A percentile compares a stretch with the other conserved stretches of the same genome.
These are phyloP conservation scores for Dimocarpus longan DNA, from an alignment of 345 rosid genomes.

Conservation along the genomic window DNA sequence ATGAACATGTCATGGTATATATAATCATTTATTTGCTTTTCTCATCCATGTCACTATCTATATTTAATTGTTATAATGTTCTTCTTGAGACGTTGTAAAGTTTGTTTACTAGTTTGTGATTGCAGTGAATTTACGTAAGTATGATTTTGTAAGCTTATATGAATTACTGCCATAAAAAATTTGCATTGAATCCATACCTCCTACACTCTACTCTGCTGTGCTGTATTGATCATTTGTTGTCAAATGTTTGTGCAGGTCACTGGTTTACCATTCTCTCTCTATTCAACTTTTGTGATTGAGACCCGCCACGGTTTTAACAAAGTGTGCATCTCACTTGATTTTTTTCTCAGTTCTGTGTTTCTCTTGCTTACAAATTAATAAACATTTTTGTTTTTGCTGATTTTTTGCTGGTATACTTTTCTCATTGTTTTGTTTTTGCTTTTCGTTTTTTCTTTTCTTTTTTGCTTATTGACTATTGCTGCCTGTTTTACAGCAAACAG, in stretches of 20 bases:
- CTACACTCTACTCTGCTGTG: constrained; percentile 12
- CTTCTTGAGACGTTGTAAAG: neutral
- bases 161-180: neutral
- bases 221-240: constrained; percentile 20
- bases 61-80: neutral
- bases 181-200: neutral
- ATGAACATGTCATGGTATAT: neutral
- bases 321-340: constrained; percentile 45
- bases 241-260: constrained; percentile 68
- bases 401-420: neutral
- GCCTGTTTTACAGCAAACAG: constrained; percentile 78
- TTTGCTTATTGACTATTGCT: constrained; percentile 13
- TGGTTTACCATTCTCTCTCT: constrained; percentile 93
- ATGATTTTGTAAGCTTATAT: neutral
- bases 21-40: neutral
- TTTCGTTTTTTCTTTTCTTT: neutral
- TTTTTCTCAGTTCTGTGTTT: neutral
- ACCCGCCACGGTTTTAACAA: constrained; percentile 97
- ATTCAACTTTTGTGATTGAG: constrained; percentile 97
- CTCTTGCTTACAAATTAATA: constrained; percentile 13
- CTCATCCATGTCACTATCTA: neutral
- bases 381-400: neutral
- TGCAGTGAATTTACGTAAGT: neutral
- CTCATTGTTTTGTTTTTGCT: neutral
- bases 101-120: too few relatives aligned